Evolutionary conservation across 2,329 filamentous ascomycete genomes (phyloP).

Genomic region (Phaeosphaeriaceae sp.): DNA sequence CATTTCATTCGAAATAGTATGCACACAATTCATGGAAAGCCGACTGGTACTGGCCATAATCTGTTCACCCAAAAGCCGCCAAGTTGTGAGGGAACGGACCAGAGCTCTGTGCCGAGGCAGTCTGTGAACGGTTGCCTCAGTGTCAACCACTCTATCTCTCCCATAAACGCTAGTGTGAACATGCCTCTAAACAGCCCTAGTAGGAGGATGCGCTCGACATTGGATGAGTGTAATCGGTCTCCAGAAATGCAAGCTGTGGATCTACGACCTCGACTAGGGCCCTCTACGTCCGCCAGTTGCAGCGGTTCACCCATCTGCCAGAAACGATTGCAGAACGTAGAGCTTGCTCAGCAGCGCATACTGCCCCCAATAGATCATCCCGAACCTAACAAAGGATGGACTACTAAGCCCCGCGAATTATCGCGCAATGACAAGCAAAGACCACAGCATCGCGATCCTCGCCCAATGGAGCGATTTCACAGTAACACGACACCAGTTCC

Average conservation of each 20-base stretch:
- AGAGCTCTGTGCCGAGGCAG: not conserved
- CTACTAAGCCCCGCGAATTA: conserved; percentile 25
- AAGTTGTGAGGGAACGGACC: too few relatives aligned
- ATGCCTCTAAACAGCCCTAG: conserved; percentile 50
- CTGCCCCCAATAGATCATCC: conserved; percentile 37
- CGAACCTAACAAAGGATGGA: conserved; percentile 34
- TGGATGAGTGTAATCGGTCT: too few relatives aligned
- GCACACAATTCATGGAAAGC: too few relatives aligned
- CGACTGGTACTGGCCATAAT: too few relatives aligned
- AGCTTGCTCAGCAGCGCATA: conserved; percentile 21
- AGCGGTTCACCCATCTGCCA: conserved; percentile 53
- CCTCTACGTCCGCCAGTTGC: too few relatives aligned
- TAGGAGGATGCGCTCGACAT: conserved; percentile 67
- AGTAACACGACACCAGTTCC: conserved; percentile 17
- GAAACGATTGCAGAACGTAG: conserved; percentile 43
- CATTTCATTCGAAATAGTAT: too few relatives aligned
- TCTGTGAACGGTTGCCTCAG: conserved; percentile 30
- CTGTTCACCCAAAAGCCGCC: too few relatives aligned
- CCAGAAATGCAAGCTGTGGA: too few relatives aligned
- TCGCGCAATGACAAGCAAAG: conserved; percentile 33
- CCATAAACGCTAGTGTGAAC: conserved; percentile 24
- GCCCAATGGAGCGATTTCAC: conserved; percentile 23
- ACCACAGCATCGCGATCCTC: conserved; percentile 25
- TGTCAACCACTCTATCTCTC: conserved; percentile 26
- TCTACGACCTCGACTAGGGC: too few relatives aligned